phyloP scores from a whole-genome alignment of 1,284 basidiomycete genomes.

The Fomitiporia mediterranea region DNA sequence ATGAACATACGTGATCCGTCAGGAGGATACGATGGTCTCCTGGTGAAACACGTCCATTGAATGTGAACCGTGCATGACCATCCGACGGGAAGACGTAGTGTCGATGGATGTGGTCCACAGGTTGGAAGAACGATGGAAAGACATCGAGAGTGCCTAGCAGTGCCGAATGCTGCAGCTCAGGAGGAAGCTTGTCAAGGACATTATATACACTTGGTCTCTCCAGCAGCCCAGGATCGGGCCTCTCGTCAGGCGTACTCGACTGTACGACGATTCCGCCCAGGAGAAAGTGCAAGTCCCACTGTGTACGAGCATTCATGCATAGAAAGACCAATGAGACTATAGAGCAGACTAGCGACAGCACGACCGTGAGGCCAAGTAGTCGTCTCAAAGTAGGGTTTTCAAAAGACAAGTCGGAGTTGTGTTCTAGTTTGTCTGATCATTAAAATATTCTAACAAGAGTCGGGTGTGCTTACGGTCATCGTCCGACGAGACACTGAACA shows the following conservation, averaged over 20 bases:
- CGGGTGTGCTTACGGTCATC: neutral
- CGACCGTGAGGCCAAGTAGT: neutral
- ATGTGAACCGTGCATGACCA: conserved; percentile 18
- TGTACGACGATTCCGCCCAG: conserved; percentile 12
- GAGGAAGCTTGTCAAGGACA: conserved; percentile 18
- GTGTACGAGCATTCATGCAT: conserved; percentile 2
- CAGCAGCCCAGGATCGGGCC: conserved; percentile 14
- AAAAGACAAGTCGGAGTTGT: neutral
- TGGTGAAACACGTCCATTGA: conserved; percentile 20
- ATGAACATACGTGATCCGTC: conserved; percentile 14
- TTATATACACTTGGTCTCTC: conserved; percentile 16
- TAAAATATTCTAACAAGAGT: no score
- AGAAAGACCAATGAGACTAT: conserved; percentile 10
- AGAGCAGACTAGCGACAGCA: conserved; percentile 5
- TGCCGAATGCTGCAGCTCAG: conserved; percentile 13
- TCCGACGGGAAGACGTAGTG: conserved; percentile 17
- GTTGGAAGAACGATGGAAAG: conserved; percentile 19
- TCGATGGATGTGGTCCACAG: conserved; percentile 15
- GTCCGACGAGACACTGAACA: neutral
- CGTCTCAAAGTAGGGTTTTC: neutral
- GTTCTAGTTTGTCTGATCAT: neutral
- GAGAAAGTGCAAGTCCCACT: conserved; percentile 14
- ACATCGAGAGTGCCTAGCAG: conserved; percentile 17
- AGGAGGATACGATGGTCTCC: conserved; percentile 19
- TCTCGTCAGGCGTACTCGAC: neutral